These are phyloP conservation scores for Ramalina intermedia DNA, from an alignment of 495 filamentous ascomycete genomes.

Conservation along the genomic window DNA sequence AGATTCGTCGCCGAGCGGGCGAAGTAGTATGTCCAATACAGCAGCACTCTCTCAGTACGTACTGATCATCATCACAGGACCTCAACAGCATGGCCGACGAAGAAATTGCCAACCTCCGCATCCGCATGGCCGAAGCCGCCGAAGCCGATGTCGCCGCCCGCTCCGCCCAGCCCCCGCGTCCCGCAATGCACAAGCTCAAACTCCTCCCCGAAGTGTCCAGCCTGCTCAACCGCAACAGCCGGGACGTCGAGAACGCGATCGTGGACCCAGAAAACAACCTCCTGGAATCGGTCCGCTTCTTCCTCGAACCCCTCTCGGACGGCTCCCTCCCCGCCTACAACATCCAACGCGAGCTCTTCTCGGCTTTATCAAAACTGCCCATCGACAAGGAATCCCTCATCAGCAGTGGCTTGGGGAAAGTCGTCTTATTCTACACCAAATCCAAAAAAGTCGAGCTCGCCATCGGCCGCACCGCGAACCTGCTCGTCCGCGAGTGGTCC, in stretches of 20 bases:
- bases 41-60: neutral
- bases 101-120: slow-evolving; percentile 75
- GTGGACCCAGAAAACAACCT: slow-evolving; percentile 93
- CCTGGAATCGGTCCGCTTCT: slow-evolving; percentile 86
- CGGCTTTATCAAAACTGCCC: slow-evolving; percentile 59
- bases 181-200: slow-evolving; percentile 83
- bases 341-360: slow-evolving; percentile 90
- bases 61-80: slow-evolving; percentile 41
- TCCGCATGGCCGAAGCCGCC: slow-evolving; percentile 84
- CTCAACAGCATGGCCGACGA: slow-evolving; percentile 79
- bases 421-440: slow-evolving; percentile 91
- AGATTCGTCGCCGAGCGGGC: slow-evolving; percentile 71
- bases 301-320: slow-evolving; percentile 89
- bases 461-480: slow-evolving; percentile 90
- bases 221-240: slow-evolving; percentile 65
- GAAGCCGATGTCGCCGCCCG: slow-evolving; percentile 71
- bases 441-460: slow-evolving; percentile 69
- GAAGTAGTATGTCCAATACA: slow-evolving; percentile 53
- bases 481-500: slow-evolving; percentile 85
- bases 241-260: slow-evolving; percentile 59
- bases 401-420: slow-evolving; percentile 87
- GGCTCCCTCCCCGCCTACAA: slow-evolving; percentile 88
- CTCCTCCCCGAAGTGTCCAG: slow-evolving; percentile 85
- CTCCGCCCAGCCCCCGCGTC: slow-evolving; percentile 44
- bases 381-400: slow-evolving; percentile 82